Conservation (phyloP, 2,329 filamentous ascomycete species). For the Fusarium penzigii region DNA sequence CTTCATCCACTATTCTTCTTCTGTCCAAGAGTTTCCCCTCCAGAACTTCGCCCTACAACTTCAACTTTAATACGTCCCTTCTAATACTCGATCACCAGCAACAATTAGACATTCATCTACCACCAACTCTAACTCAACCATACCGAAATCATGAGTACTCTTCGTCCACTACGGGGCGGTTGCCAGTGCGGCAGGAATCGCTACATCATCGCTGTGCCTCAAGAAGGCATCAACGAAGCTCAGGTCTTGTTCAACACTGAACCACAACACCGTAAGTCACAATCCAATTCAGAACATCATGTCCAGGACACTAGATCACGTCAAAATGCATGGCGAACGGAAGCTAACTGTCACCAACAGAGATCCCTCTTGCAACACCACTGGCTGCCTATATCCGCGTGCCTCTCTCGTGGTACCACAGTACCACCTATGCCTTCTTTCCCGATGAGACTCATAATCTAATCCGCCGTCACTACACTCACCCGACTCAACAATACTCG, state of each 20-base stretch:
- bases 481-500: conserved; percentile 55
- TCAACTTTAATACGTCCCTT: neutral
- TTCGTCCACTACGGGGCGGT: conserved; percentile 66
- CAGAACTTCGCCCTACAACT: neutral
- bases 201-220: conserved; percentile 73
- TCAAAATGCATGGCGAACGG: conserved; percentile 5
- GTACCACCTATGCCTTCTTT: conserved; percentile 72
- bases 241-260: conserved; percentile 76
- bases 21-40: neutral
- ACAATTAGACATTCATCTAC: neutral
- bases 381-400: conserved; percentile 82
- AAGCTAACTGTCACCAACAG: conserved; percentile 31
- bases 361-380: conserved; percentile 70
- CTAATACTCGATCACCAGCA: no score
- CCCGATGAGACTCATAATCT: conserved; percentile 71
- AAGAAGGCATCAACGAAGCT: conserved; percentile 54
- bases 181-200: conserved; percentile 86
- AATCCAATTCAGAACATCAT: neutral
- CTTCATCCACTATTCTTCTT: conserved; percentile 8
- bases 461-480: conserved; percentile 69
- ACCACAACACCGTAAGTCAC: conserved; percentile 67
- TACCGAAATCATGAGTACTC: conserved; percentile 44
- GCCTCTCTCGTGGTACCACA: conserved; percentile 78
- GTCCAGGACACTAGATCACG: neutral
- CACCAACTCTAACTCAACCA: neutral